Conservation (phyloP, 148 eudicot species). For the Camellia sinensis region DNA sequence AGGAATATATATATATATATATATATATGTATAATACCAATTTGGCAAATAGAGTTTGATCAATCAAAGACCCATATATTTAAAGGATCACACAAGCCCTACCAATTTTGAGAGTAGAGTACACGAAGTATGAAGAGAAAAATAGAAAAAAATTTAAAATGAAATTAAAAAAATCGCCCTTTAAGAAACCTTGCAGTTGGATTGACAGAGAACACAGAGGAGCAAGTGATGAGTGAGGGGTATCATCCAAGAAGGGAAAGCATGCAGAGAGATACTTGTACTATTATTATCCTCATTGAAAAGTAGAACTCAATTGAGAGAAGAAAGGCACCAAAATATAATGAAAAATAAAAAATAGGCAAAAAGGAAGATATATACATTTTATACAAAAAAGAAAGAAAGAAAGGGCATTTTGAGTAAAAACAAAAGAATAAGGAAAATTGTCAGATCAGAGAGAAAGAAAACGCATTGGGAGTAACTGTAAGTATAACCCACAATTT, state of each 20-base stretch:
- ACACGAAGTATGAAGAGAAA: background rate
- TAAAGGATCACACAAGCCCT: background rate
- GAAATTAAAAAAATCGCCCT: background rate
- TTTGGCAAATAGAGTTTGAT: background rate
- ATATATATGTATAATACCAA: background rate
- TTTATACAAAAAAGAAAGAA: background rate
- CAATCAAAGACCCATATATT: background rate
- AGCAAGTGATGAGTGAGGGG: background rate
- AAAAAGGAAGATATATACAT: background rate
- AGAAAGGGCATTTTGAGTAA: background rate
- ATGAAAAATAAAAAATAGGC: no score
- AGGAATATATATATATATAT: no score
- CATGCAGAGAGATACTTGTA: conserved; percentile 22
- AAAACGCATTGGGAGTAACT: background rate
- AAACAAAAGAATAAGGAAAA: background rate
- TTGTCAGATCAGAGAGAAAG: background rate
- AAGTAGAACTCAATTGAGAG: background rate
- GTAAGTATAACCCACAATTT: no score
- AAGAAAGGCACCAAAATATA: conserved; percentile 5
- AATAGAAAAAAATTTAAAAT: background rate
- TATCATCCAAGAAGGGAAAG: conserved; percentile 7
- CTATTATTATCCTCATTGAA: background rate
- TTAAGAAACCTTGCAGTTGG: background rate
- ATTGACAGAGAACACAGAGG: background rate
- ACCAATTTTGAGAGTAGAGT: background rate